Evolutionary conservation across 164 flowering plant species (phyloP).

Genomic region (Vitis amurensis): DNA sequence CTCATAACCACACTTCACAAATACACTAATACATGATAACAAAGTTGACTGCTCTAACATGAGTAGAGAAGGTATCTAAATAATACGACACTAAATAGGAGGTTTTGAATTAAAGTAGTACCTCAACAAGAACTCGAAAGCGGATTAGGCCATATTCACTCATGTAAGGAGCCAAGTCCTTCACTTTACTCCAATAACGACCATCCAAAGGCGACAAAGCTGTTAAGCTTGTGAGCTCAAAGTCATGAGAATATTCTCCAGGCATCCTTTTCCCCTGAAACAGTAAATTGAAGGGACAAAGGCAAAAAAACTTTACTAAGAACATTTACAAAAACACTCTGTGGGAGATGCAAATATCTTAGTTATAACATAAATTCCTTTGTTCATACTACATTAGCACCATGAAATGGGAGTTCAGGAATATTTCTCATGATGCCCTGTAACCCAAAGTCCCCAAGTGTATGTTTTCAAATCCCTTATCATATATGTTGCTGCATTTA

Average conservation of each 20-base stretch:
- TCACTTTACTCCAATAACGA: slow-evolving; percentile 82
- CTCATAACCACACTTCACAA: background rate
- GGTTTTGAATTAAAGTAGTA: slow-evolving; percentile 19
- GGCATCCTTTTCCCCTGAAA: slow-evolving; percentile 36
- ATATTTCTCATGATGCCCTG: too few species aligned
- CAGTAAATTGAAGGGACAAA: background rate
- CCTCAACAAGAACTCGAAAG: slow-evolving; percentile 88
- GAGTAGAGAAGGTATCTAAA: background rate
- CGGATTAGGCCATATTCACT: slow-evolving; percentile 85
- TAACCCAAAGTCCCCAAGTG: too few species aligned
- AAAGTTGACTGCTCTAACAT: background rate
- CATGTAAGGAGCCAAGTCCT: slow-evolving; percentile 77
- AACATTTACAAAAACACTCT: too few species aligned
- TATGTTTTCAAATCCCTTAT: too few species aligned
- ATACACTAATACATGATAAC: background rate
- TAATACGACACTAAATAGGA: background rate
- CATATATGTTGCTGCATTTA: too few species aligned
- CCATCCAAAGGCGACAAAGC: slow-evolving; percentile 93
- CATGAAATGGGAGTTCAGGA: too few species aligned
- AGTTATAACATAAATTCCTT: too few species aligned
- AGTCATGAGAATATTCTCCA: slow-evolving; percentile 21
- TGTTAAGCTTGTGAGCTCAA: slow-evolving; percentile 62
- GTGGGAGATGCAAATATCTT: too few species aligned
- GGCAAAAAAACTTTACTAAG: background rate
- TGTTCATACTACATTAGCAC: too few species aligned